phyloP scores from a whole-genome alignment of 2,329 filamentous ascomycete genomes.

The Colletotrichum limetticola region DNA sequence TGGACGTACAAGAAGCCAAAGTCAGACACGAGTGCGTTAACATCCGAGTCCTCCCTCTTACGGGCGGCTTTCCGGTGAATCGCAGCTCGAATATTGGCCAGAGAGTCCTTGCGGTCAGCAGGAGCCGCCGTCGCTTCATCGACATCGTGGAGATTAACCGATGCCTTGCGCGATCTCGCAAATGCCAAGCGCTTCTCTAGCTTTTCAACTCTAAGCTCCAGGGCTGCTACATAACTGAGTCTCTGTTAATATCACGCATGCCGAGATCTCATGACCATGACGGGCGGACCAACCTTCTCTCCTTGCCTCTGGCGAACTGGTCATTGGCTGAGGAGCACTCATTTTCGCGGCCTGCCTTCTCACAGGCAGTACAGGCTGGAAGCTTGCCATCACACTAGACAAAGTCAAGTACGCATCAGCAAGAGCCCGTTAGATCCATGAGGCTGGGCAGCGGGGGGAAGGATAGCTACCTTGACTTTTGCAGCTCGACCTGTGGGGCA shows the following conservation, averaged over 20 bases:
- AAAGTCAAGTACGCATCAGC: conserved; percentile 19
- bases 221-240: conserved; percentile 86
- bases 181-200: conserved; percentile 82
- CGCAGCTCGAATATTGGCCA: conserved; percentile 69
- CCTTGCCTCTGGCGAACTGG: conserved; percentile 94
- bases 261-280: background rate
- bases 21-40: conserved; percentile 91
- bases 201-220: conserved; percentile 92
- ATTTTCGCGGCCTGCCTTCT: conserved; percentile 85
- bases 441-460: background rate
- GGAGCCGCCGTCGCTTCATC: conserved; percentile 51
- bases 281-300: conserved; percentile 74
- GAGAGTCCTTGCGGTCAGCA: conserved; percentile 67
- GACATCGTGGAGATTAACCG: conserved; percentile 72
- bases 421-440: background rate
- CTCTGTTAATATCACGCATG: conserved; percentile 33
- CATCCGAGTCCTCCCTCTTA: conserved; percentile 81
- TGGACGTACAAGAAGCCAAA: conserved; percentile 84
- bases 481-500: conserved; percentile 74
- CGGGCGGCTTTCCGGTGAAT: conserved; percentile 74
- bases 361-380: conserved; percentile 93
- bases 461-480: conserved; percentile 80
- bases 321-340: conserved; percentile 96
- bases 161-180: conserved; percentile 76
- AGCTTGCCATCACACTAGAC: conserved; percentile 90